Base-by-base conservation (phyloP, 129 eudicot species). In the Arctium lappa region DNA sequence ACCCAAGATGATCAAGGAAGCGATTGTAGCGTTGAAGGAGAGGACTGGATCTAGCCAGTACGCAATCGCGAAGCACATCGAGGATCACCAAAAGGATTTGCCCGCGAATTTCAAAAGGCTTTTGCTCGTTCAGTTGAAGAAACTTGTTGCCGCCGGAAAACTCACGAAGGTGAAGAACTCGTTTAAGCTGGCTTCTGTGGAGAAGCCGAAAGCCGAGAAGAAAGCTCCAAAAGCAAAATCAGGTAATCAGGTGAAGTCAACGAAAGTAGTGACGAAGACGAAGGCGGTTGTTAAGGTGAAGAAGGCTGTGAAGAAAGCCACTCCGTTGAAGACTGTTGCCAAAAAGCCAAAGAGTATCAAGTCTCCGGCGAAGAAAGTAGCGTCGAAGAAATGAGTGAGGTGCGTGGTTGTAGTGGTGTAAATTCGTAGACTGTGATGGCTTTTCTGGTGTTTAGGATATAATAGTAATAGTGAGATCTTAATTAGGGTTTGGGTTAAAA, bases 41-140 rank as follows among this genome's bases (percentile, higher is more conserved):
- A 72, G 89, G 69, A 88, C 92, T 1, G 98, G 98, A 12, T 93
- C 98, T 8, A 93, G 98, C 81, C 96, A 91, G 73, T 79, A 86
- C 74, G 98, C 98, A 2, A 93, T 93, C 29, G 80, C 86, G 10
- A 93, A 93, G 79, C 86, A 78, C 72, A 89, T 91, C 36, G 93
- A 93, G 75, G 95, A 91, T 1, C 82, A 93, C 31, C 93, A 93
- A 1, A 91, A 91, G 80, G 84, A 89, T 76, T 78, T 91, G 46
- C 89, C 93, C 0, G 42, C 84, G 3, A 91, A 91, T 78, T 91
- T 89, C 78, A 89, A 75, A 84, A 91, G 82, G 87, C 75, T 89
- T 33, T 69, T 91, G 77, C 78, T 82, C 1, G 77, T 82, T 46
- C 96, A 91, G 40, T 56, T 91, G 86, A 91, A 82, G 87, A 91